phyloP scores from a whole-genome alignment of 805 yeast genomes.

The Candida koratica region DNA sequence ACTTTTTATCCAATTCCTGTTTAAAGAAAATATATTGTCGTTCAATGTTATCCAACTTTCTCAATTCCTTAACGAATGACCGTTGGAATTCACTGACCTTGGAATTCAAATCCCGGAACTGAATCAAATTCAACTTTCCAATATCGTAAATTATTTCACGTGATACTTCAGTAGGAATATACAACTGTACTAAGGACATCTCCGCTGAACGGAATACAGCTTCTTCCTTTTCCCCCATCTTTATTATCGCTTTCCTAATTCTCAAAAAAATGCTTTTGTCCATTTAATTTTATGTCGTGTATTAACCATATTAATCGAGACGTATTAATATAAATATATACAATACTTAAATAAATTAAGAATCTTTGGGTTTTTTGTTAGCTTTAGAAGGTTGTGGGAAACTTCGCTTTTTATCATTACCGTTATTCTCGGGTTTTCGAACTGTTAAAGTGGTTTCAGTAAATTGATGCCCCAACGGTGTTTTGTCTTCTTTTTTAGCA shows the following conservation, averaged over 20 bases:
- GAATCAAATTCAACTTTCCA: conserved; percentile 83
- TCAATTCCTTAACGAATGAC: conserved; percentile 81
- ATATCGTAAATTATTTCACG: conserved; percentile 81
- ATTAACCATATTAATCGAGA: too few species aligned
- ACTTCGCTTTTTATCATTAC: conserved; percentile 18
- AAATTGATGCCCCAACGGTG: conserved; percentile 6
- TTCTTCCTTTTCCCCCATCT: conserved; percentile 32
- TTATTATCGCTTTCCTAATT: neutral
- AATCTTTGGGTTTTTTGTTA: conserved; percentile 20
- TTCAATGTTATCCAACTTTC: conserved; percentile 80
- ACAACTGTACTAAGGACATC: conserved; percentile 90
- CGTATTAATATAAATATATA: too few species aligned
- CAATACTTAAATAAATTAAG: too few species aligned
- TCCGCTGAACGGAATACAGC: conserved; percentile 77
- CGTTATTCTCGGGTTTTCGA: conserved; percentile 22
- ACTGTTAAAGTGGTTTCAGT: conserved; percentile 30
- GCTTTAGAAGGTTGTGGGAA: conserved; percentile 11
- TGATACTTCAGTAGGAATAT: conserved; percentile 85
- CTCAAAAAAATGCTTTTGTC: neutral
- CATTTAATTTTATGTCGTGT: too few species aligned
- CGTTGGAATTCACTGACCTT: conserved; percentile 84
- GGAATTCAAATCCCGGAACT: conserved; percentile 79
- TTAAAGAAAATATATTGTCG: conserved; percentile 59
- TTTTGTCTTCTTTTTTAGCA: neutral
- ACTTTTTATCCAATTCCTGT: conserved; percentile 47